Evolutionary conservation across 2,329 filamentous ascomycete genomes (phyloP).

Genomic region (Fusarium sambucinum): DNA sequence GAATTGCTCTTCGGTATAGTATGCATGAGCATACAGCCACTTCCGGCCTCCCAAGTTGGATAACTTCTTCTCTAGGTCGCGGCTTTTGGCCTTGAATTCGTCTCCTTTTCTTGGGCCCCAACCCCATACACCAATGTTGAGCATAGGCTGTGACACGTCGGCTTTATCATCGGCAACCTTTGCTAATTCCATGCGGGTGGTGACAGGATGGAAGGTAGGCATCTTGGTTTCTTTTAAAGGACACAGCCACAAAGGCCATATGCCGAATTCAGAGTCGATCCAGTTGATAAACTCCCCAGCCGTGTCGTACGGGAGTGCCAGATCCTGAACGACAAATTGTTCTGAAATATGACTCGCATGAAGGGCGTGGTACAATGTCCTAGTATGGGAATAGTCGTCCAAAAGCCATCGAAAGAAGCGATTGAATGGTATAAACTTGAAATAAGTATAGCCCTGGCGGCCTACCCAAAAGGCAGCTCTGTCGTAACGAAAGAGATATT

Average conservation of each 20-base stretch:
- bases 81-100: conserved; percentile 73
- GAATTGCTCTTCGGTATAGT: conserved; percentile 76
- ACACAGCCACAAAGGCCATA: conserved; percentile 51
- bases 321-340: conserved; percentile 72
- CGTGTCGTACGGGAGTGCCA: conserved; percentile 67
- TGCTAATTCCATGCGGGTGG: accelerated
- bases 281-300: conserved; percentile 52
- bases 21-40: conserved; percentile 85
- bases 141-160: conserved; percentile 53
- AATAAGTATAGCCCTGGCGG: conserved; percentile 69
- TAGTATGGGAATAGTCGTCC: conserved; percentile 71
- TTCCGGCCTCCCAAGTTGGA: conserved; percentile 77
- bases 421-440: conserved; percentile 64
- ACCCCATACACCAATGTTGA: conserved; percentile 78
- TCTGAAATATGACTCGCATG: conserved; percentile 68
- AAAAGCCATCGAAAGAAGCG: conserved; percentile 68
- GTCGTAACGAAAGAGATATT: conserved; percentile 73
- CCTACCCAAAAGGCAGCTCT: conserved; percentile 75
- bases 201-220: conserved; percentile 45
- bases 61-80: conserved; percentile 73
- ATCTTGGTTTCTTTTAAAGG: conserved; percentile 33
- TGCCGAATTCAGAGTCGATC: conserved; percentile 43
- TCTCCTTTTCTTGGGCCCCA: conserved; percentile 66
- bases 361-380: conserved; percentile 72
- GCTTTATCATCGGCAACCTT: accelerated